phyloP scores from a whole-genome alignment of 805 yeast species.

The Schwanniomyces yamadae region DNA sequence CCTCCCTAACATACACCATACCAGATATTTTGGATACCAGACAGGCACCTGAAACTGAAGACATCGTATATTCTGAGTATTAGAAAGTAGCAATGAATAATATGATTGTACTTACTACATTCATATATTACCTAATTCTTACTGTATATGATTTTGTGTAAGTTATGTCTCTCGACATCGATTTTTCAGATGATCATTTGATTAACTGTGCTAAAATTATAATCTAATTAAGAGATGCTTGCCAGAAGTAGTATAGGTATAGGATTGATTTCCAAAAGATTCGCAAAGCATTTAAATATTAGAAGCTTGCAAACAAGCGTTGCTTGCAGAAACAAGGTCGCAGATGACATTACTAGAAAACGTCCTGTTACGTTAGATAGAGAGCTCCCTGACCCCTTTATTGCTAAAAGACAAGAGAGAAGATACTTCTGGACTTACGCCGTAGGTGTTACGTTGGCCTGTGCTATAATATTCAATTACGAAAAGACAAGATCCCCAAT shows the following conservation, averaged over 20 bases:
- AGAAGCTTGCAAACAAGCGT: neutral
- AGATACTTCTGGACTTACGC: slow-evolving; percentile 50
- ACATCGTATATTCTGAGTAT: too few species aligned
- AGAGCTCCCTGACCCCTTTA: slow-evolving; percentile 78
- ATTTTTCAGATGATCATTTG: too few species aligned
- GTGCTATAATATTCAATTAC: slow-evolving; percentile 76
- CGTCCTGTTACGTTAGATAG: slow-evolving; percentile 51
- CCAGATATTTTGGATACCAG: slow-evolving; percentile 41
- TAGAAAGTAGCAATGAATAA: too few species aligned
- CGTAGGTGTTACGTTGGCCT: slow-evolving; percentile 37
- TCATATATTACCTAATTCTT: too few species aligned
- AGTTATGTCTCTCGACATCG: too few species aligned
- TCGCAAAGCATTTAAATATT: neutral
- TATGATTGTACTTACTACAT: too few species aligned
- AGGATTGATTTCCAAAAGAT: neutral
- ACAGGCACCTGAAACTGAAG: slow-evolving; percentile 41
- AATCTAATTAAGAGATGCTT: neutral
- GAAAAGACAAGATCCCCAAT: slow-evolving; percentile 91
- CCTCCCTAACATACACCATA: slow-evolving; percentile 41
- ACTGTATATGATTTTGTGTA: too few species aligned
- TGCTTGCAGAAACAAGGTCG: neutral
- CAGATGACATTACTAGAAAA: neutral
- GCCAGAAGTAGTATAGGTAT: neutral
- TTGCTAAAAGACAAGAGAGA: slow-evolving; percentile 51
- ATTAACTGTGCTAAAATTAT: neutral